Conservation (phyloP, 257 asterid species). For the Nicotiana tomentosiformis region DNA sequence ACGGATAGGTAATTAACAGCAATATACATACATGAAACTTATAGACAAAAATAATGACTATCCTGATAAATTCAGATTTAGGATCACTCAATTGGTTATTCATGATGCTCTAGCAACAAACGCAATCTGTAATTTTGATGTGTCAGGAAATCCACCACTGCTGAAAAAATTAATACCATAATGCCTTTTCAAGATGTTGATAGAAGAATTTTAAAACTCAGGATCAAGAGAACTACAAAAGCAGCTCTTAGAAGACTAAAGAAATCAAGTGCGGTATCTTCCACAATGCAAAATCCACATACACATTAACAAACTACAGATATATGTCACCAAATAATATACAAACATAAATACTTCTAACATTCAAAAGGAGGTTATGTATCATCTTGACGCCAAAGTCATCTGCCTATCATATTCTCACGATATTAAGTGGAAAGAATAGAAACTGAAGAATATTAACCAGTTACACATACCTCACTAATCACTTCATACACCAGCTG, state of each 20-base stretch:
- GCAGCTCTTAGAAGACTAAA: not conserved
- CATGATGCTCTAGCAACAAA: not conserved
- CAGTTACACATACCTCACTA: constrained; percentile 19
- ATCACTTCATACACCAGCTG: constrained; percentile 25
- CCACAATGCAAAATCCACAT: not conserved
- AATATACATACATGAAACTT: not conserved
- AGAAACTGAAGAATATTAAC: not conserved
- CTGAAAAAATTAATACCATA: not conserved
- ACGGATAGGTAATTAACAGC: not conserved
- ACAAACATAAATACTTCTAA: not conserved
- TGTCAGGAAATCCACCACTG: not conserved
- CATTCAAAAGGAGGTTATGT: not conserved
- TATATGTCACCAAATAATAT: not conserved
- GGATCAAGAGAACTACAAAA: not conserved
- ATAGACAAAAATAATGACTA: not conserved
- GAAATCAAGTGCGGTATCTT: not conserved
- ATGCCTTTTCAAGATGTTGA: not conserved
- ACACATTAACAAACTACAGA: not conserved
- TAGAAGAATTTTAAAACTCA: not conserved
- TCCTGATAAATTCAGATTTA: not conserved
- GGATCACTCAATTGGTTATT: not conserved
- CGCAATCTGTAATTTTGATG: not conserved
- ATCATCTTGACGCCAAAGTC: not conserved
- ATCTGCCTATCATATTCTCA: not conserved
- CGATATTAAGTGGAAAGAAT: not conserved